phyloP scores from a whole-genome alignment of 2,329 filamentous ascomycete genomes.

The Dactylellina cionopaga region DNA sequence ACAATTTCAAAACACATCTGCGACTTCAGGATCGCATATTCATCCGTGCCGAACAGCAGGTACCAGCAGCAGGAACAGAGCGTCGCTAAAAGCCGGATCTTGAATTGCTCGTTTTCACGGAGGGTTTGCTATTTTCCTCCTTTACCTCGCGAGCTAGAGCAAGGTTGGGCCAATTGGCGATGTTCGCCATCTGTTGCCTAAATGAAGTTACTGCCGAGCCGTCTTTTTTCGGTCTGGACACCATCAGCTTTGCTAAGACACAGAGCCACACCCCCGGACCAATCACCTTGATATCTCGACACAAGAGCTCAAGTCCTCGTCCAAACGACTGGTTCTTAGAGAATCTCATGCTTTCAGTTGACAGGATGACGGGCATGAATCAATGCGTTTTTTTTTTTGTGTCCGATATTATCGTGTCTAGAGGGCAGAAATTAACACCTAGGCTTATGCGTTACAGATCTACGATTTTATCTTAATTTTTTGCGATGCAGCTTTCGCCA shows the following conservation, averaged over 20 bases:
- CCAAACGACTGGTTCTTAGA: slow-evolving; percentile 38
- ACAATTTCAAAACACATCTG: slow-evolving; percentile 5
- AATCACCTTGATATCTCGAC: slow-evolving; percentile 25
- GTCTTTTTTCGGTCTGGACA: slow-evolving; percentile 35
- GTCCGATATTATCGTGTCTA: too few relatives aligned
- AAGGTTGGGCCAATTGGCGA: slow-evolving; percentile 47
- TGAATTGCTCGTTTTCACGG: slow-evolving; percentile 38
- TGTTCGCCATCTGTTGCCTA: slow-evolving; percentile 52
- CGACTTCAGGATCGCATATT: neutral
- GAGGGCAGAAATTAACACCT: slow-evolving; percentile 7
- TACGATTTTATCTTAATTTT: slow-evolving; percentile 31
- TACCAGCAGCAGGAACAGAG: too few relatives aligned
- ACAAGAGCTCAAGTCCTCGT: slow-evolving; percentile 18
- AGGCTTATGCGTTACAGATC: slow-evolving; percentile 29
- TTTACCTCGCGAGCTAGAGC: slow-evolving; percentile 25
- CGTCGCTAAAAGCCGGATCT: slow-evolving; percentile 27
- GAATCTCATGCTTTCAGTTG: slow-evolving; percentile 25
- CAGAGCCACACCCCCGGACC: slow-evolving; percentile 14
- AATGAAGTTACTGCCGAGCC: slow-evolving; percentile 52
- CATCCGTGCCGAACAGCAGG: slow-evolving; percentile 20
- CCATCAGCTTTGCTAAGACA: slow-evolving; percentile 37
- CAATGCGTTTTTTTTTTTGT: slow-evolving; percentile 13
- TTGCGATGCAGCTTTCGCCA: slow-evolving; percentile 39
- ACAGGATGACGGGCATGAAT: slow-evolving; percentile 40
- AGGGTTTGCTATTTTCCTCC: slow-evolving; percentile 36